Conservation (phyloP, 306 rosid species). For the Bauhinia variegata region DNA sequence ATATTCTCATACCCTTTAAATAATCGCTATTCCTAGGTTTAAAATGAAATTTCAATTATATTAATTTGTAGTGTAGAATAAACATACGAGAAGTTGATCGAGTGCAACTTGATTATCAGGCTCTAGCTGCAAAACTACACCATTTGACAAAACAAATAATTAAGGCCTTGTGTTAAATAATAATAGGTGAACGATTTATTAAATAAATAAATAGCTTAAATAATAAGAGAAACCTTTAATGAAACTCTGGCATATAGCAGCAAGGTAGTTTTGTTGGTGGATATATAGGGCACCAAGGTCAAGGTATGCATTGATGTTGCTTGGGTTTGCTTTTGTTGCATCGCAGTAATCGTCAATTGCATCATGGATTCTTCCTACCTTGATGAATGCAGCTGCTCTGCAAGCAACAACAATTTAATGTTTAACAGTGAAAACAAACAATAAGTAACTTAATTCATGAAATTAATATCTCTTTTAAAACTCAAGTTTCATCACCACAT, state of each 20-base stretch:
- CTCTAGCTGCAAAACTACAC: constrained; percentile 19
- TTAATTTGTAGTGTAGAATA: background rate
- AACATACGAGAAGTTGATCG: background rate
- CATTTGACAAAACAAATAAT: background rate
- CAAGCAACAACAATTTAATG: background rate
- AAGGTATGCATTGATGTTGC: background rate
- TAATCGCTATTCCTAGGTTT: too few species aligned
- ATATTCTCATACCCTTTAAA: too few species aligned
- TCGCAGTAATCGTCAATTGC: background rate
- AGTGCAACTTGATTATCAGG: background rate
- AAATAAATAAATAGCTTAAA: background rate
- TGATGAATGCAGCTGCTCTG: constrained; percentile 4
- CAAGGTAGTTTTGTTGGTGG: background rate
- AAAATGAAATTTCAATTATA: background rate
- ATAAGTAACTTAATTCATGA: background rate
- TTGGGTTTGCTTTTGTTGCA: background rate
- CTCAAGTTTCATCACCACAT: background rate
- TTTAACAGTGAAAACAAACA: background rate
- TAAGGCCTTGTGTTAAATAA: background rate
- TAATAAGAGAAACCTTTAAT: background rate
- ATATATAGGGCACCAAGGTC: constrained; percentile 1
- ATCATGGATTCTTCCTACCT: background rate
- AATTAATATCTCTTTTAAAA: background rate
- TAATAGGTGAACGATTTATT: background rate
- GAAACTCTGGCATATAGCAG: constrained; percentile 6